phyloP scores from a whole-genome alignment of 805 yeast genomes.

The Soucietia sequanensis region DNA sequence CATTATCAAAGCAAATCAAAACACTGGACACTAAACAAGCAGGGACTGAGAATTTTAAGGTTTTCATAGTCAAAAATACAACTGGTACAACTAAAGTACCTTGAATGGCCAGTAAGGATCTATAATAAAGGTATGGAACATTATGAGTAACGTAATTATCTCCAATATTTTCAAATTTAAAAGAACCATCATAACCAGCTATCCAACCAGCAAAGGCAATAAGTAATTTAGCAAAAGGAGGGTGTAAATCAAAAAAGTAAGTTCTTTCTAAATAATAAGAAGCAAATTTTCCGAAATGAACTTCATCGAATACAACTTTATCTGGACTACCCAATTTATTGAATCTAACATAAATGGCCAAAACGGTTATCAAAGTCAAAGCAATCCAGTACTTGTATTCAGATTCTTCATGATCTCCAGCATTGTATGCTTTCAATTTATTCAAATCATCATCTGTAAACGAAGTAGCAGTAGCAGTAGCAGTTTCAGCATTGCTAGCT shows the following conservation, averaged over 20 bases:
- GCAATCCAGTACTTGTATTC: constrained; percentile 32
- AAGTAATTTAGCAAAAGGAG: constrained; percentile 93
- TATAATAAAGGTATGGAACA: constrained; percentile 83
- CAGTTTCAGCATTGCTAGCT: constrained; percentile 11
- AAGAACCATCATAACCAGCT: constrained; percentile 87
- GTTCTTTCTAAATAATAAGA: constrained; percentile 84
- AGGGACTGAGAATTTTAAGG: constrained; percentile 73
- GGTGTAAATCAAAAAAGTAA: constrained; percentile 94
- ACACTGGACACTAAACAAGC: constrained; percentile 77
- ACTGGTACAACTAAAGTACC: constrained; percentile 83
- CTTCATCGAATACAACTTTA: constrained; percentile 84
- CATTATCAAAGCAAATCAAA: constrained; percentile 81
- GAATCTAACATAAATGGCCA: constrained; percentile 57
- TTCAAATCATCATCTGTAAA: constrained; percentile 1
- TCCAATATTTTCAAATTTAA: constrained; percentile 89
- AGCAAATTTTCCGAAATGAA: constrained; percentile 84
- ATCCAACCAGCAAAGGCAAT: constrained; percentile 89
- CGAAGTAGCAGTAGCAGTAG: constrained; percentile 3
- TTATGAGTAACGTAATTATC: constrained; percentile 72
- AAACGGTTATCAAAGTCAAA: constrained; percentile 34
- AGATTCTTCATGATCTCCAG: constrained; percentile 20
- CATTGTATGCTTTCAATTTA: constrained; percentile 2
- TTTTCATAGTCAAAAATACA: constrained; percentile 81
- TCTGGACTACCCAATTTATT: constrained; percentile 60
- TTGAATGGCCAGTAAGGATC: constrained; percentile 75